Evolutionary conservation across 768 basidiomycete genomes (phyloP).

Genomic region (Kwoniella bestiolae): DNA sequence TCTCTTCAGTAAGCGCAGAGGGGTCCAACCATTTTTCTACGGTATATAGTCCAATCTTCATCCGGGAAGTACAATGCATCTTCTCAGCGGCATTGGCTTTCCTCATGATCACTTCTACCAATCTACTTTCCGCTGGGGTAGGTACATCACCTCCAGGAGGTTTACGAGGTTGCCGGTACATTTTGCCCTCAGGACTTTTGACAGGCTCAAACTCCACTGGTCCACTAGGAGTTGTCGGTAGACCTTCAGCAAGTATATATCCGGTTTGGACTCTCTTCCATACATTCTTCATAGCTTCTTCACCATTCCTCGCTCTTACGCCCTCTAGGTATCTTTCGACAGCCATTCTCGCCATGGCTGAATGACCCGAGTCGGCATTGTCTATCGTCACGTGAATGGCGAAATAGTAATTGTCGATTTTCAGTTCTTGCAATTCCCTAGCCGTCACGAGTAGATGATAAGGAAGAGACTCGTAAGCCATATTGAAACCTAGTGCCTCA

Average conservation of each 20-base stretch:
- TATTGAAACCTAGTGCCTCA: slow-evolving; percentile 54
- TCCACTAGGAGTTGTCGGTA: slow-evolving; percentile 45
- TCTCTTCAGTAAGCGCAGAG: slow-evolving; percentile 22
- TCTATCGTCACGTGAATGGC: slow-evolving; percentile 53
- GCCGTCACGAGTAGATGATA: slow-evolving; percentile 52
- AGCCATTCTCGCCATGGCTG: slow-evolving; percentile 43
- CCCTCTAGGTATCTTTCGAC: slow-evolving; percentile 47
- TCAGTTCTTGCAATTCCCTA: slow-evolving; percentile 45
- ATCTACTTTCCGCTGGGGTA: neutral
- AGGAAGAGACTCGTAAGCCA: slow-evolving; percentile 53
- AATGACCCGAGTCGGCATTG: slow-evolving; percentile 50
- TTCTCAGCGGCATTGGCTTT: slow-evolving; percentile 44
- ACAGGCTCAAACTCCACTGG: slow-evolving; percentile 34
- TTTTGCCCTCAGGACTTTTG: neutral
- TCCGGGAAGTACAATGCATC: slow-evolving; percentile 47
- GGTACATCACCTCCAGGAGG: neutral
- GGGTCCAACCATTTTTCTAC: slow-evolving; percentile 48
- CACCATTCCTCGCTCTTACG: slow-evolving; percentile 35
- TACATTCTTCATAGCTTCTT: slow-evolving; percentile 27
- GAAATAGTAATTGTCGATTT: slow-evolving; percentile 52
- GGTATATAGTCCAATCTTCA: slow-evolving; percentile 32
- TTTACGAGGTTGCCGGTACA: neutral
- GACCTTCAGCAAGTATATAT: slow-evolving; percentile 43
- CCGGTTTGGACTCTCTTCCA: slow-evolving; percentile 49
- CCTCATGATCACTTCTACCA: slow-evolving; percentile 31